Conservation (phyloP, 2,329 filamentous ascomycete genomes). For the Pseudocercospora fuligena region DNA sequence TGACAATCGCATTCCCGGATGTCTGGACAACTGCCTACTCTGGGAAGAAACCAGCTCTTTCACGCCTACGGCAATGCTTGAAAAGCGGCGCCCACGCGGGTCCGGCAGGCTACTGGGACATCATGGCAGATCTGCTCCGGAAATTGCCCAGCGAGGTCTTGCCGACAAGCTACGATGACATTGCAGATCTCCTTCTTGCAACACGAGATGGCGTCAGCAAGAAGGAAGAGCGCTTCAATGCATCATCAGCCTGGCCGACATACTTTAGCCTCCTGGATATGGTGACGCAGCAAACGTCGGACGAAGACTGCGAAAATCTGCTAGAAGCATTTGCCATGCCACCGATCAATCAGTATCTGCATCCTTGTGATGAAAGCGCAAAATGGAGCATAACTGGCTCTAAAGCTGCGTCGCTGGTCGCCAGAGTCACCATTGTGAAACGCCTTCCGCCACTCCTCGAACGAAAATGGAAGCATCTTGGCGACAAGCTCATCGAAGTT, state of each 20-base stretch:
- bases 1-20: constrained; percentile 69
- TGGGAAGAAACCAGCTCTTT: constrained; percentile 61
- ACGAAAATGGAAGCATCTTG: constrained; percentile 66
- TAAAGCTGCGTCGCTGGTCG: constrained; percentile 50
- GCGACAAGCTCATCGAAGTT: constrained; percentile 64
- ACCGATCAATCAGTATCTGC: constrained; percentile 59
- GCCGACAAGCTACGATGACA: constrained; percentile 58
- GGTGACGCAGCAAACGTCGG: constrained; percentile 35
- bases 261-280: constrained; percentile 69
- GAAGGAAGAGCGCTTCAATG: constrained; percentile 75
- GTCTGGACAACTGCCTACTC: constrained; percentile 74
- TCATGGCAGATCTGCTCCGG: constrained; percentile 65
- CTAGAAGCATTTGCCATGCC: constrained; percentile 56
- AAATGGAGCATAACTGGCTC: constrained; percentile 58
- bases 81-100: constrained; percentile 85
- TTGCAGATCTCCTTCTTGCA: constrained; percentile 66
- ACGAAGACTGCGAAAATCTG: constrained; percentile 54
- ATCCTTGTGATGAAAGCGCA: constrained; percentile 49
- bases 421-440: constrained; percentile 34
- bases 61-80: constrained; percentile 71
- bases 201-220: constrained; percentile 72
- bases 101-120: constrained; percentile 72
- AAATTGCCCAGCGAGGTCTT: constrained; percentile 62
- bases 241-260: constrained; percentile 71
- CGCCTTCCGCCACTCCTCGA: constrained; percentile 48